Base-by-base conservation (phyloP, 257 asterid genomes). In the Fraxinus quadrangulata region DNA sequence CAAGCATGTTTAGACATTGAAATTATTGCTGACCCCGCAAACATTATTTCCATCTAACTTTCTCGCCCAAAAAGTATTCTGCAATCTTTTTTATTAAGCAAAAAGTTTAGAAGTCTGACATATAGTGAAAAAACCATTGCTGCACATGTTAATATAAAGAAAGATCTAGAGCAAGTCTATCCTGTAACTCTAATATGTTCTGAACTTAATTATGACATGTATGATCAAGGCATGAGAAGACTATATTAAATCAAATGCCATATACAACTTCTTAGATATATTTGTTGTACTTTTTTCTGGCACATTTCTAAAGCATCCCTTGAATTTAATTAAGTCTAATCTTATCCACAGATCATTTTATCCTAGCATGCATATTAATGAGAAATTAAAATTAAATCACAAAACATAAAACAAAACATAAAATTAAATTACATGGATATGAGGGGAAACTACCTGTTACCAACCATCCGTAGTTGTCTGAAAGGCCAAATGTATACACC, bases 401-500 rank as follows among this genome's bases (percentile, higher is more conserved):
- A 2, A 42, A 42, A 42, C 8, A 11, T 9, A 34, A 34, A 34
- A 4, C 37, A 40, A 11, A 40, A 40, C 49, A 42, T 42, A 26
- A 47, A 47, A 75, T 40, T 42, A 21, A 56, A 56, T 30, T 14
- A 65, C 31, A 71, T 30, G 21, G 63, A 83, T 13, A 72, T 4
- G 13, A 79, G 34, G 56, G 51, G n/a, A 69, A 73, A 24, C 16
- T 87, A 96, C 99, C 99, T 92, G 92, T 78, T 88, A 73, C 94
- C 97, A 72, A 96, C 96, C 98, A 96, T 81, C 78, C 99, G 93
- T 65, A 96, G 92, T 78, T 96, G 98, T 92, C 97, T 90, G 90
- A 96, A 96, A 81, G 99, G 99, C 99, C 99, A 96, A 81, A 96
- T 89, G 83, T 96, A 96, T 79, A 93, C 99, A 71, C 99, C 99